Percentiles rank a stretch among this genome's conserved stretches.
phyloP scores from a whole-genome alignment of 495 filamentous ascomycete species.

The Pseudotulostoma volvatum region DNA sequence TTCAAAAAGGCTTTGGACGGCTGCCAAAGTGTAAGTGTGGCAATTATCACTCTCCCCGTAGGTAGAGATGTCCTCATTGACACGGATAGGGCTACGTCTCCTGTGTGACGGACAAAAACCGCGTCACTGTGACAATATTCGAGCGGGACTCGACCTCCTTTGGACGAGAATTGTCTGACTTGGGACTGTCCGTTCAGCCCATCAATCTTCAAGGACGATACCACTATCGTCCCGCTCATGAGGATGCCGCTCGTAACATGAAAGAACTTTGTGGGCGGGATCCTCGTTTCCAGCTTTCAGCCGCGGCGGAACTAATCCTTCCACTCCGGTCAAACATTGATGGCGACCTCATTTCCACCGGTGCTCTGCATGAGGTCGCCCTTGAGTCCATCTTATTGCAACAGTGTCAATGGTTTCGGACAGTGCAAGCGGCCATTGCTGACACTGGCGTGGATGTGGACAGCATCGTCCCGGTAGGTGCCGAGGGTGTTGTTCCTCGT shows the following conservation, averaged over 20 bases:
- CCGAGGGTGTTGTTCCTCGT: constrained; percentile 13
- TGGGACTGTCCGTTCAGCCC: constrained; percentile 20
- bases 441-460: no score
- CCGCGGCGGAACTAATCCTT: constrained; percentile 16
- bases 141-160: constrained; percentile 10
- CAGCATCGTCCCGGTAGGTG: constrained; percentile 4
- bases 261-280: constrained; percentile 13
- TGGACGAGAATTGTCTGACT: constrained; percentile 15
- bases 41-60: no score
- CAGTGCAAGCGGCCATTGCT: no score
- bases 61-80: constrained; percentile 3
- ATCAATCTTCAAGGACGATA: constrained; percentile 21
- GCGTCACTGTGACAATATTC: constrained; percentile 14
- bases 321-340: constrained; percentile 16
- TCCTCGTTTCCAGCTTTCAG: constrained; percentile 20
- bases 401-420: constrained; percentile 26
- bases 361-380: constrained; percentile 16
- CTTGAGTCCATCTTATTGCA: constrained; percentile 25
- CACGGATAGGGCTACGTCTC: constrained; percentile 4
- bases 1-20: no score
- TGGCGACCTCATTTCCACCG: constrained; percentile 7
- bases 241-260: constrained; percentile 2
- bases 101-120: constrained; percentile 5
- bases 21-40: no score
- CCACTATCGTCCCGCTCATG: constrained; percentile 13